Evolutionary conservation across 2,329 filamentous ascomycete genomes (phyloP).

Genomic region (Parascedosporium putredinis): DNA sequence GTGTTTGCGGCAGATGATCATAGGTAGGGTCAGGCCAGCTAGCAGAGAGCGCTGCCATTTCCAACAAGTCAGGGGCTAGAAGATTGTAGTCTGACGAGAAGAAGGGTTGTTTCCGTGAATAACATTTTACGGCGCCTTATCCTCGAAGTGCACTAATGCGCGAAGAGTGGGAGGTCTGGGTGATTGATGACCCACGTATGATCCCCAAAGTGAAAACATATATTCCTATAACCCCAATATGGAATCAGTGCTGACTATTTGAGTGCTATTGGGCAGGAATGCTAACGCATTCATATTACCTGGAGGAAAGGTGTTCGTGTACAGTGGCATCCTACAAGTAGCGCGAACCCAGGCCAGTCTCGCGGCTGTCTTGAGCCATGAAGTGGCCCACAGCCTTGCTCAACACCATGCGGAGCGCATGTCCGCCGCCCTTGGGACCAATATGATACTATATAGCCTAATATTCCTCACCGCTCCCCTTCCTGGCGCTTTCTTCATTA

Average conservation of each 20-base stretch:
- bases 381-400: conserved; percentile 68
- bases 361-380: conserved; percentile 67
- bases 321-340: conserved; percentile 60
- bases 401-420: conserved; percentile 57
- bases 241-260: neutral
- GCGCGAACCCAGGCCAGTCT: conserved; percentile 58
- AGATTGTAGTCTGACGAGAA: neutral
- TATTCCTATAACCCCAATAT: neutral
- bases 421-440: conserved; percentile 40
- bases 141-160: conserved; percentile 50
- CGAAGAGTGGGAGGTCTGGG: conserved; percentile 59
- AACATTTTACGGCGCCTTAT: conserved; percentile 57
- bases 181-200: conserved; percentile 55
- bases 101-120: conserved; percentile 41
- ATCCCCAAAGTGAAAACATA: conserved; percentile 8
- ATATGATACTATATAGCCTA: conserved; percentile 37
- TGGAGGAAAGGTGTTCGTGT: conserved; percentile 71
- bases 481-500: conserved; percentile 27
- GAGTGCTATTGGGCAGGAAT: conserved; percentile 24
- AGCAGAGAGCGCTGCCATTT: too few species aligned
- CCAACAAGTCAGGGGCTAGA: neutral
- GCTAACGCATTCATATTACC: conserved; percentile 71
- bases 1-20: conserved; percentile 52
- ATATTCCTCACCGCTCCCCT: conserved; percentile 36
- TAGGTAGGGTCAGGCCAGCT: conserved; percentile 13